Base-by-base conservation (phyloP, 2,329 filamentous ascomycete genomes). In the Decorospora gaudefroyi region DNA sequence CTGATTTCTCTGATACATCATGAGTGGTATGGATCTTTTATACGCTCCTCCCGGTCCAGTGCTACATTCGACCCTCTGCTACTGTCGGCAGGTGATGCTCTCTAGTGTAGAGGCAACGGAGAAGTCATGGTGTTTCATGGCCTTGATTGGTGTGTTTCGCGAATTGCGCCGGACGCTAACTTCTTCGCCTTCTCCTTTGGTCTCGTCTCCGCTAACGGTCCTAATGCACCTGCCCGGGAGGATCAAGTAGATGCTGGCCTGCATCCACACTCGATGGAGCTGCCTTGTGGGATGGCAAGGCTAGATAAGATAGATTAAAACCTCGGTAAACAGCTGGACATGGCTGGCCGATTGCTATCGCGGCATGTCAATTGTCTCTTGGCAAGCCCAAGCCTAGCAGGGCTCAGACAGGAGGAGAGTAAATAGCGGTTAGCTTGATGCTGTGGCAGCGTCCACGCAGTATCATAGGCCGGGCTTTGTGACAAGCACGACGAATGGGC, bases 101-200 rank as follows among this genome's bases (percentile, higher is more conserved):
- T 17, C 28, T 37, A 40, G 42, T 32, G 30, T 42, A 28, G 22
- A 16, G 21, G 13, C 27, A 25, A 15, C 38, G 29, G 38, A 22
- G 18, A 3, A 17, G 26, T 19, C 13, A 42, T n/a, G 28, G 37
- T 38, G 35, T 26, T 19, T 21, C 31, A n/a, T 19, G 35, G 11
- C 42, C 18, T 9, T 40, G 17, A 54, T 51, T 54, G 44, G 51
- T 26, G 32, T 29, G 18, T 17, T 31, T 42, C 19, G 39, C 33
- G 42, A 51, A 50, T 50, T 50, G 38, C 42, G 22, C 16, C 27
- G 28, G 40, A 42, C 51, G 49, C 51, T 54, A 52, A 30, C 27
- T 21, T 52, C 19, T 31, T 41, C 41, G 47, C 51, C 51, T 54
- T 54, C 51, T 51, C 17, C 38, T 52, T 54, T 46, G 3, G 51